These are phyloP conservation scores for Antitrichia curtipendula DNA, from an alignment of 225 moss, liverwort and hornwort genomes.

Conservation along the genomic window DNA sequence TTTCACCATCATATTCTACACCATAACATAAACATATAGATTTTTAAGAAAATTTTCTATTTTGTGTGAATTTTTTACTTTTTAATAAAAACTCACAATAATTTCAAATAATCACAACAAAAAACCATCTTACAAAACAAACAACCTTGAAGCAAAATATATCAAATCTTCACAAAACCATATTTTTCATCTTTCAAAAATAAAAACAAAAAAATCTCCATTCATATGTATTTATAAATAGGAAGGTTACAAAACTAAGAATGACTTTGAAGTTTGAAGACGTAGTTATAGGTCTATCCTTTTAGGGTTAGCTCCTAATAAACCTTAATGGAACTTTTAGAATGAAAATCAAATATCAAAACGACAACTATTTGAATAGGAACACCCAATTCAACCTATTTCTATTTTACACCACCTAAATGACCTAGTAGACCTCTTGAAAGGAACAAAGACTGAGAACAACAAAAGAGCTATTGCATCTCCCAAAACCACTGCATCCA, in stretches of 20 bases:
- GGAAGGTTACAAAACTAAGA: neutral
- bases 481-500: rapidly evolving
- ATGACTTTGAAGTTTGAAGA: neutral
- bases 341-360: neutral
- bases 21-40: neutral
- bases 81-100: neutral
- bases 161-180: neutral
- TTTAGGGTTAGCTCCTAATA: rapidly evolving
- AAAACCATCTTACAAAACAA: neutral
- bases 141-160: neutral
- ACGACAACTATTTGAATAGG: rapidly evolving
- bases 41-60: neutral
- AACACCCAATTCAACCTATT: neutral
- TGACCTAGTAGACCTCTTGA: neutral
- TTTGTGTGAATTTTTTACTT: neutral
- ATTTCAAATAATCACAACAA: neutral
- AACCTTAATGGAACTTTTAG: neutral
- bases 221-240: neutral
- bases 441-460: neutral
- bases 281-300: neutral
- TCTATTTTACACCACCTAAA: neutral
- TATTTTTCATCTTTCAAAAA: neutral
- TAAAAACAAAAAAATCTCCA: too few species aligned
- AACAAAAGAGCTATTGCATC: neutral
- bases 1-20: neutral